A percentile compares a stretch with the other conserved stretches of the same genome.
Evolutionary conservation across 345 rosid species (phyloP).

Genomic region (Mercurialis annua): DNA sequence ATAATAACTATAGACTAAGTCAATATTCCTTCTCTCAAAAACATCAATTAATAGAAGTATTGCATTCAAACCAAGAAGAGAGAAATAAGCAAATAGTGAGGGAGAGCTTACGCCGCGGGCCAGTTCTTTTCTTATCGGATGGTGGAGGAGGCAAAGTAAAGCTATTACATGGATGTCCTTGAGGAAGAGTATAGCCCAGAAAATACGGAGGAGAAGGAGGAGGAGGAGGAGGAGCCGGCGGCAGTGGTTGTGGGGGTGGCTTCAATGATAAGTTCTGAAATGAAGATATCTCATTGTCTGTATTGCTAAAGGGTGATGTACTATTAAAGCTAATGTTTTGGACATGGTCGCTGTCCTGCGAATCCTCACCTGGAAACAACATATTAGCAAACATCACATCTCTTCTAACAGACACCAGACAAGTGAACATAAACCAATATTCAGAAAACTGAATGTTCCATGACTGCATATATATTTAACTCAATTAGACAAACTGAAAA

Average conservation of each 20-base stretch:
- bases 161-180: slow-evolving; percentile 85
- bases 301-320: slow-evolving; percentile 24
- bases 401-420: background rate
- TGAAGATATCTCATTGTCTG: slow-evolving; percentile 26
- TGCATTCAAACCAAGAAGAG: background rate
- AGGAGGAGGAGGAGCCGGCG: slow-evolving; percentile 4
- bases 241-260: background rate
- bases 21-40: background rate
- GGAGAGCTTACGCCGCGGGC: slow-evolving; percentile 82
- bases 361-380: slow-evolving; percentile 62
- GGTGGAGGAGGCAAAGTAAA: slow-evolving; percentile 97
- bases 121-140: slow-evolving; percentile 86
- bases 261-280: background rate
- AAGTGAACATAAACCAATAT: background rate
- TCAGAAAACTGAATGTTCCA: background rate
- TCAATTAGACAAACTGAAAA: background rate
- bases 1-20: background rate
- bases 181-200: slow-evolving; percentile 87
- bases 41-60: background rate
- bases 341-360: slow-evolving; percentile 43
- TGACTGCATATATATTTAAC: background rate
- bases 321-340: slow-evolving; percentile 40
- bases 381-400: slow-evolving; percentile 11
- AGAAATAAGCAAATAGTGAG: background rate
- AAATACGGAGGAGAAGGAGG: slow-evolving; percentile 77